Evolutionary conservation across 2,329 filamentous ascomycete species (phyloP).

Genomic region (Metarhizium sp.): DNA sequence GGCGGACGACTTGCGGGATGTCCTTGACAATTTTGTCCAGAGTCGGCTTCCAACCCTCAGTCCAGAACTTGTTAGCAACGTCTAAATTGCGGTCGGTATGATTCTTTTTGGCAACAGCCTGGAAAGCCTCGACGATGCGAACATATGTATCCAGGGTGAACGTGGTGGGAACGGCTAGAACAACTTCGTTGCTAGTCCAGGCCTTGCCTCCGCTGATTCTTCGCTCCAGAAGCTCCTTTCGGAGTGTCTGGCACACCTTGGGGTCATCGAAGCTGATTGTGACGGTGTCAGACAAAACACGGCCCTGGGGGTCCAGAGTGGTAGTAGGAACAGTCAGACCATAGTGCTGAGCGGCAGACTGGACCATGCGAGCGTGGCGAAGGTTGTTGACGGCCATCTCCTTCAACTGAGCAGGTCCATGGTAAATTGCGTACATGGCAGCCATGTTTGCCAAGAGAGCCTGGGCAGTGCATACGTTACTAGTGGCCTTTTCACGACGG

Average conservation of each 20-base stretch:
- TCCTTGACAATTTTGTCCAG: constrained; percentile 25
- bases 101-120: constrained; percentile 17
- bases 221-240: constrained; percentile 35
- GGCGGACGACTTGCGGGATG: constrained; percentile 52
- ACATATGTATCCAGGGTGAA: constrained; percentile 14
- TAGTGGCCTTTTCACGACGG: constrained; percentile 89
- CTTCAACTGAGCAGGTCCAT: constrained; percentile 75
- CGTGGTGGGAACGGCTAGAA: constrained; percentile 17
- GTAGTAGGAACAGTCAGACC: constrained; percentile 55
- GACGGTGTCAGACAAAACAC: constrained; percentile 71
- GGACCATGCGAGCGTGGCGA: constrained; percentile 59
- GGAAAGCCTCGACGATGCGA: constrained; percentile 15
- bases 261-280: constrained; percentile 42
- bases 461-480: constrained; percentile 95
- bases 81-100: constrained; percentile 12
- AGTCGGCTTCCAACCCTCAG: constrained; percentile 22
- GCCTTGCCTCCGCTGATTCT: constrained; percentile 70
- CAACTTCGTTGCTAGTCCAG: constrained; percentile 14
- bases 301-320: constrained; percentile 44
- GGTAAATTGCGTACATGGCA: constrained; percentile 89
- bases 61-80: constrained; percentile 31
- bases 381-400: constrained; percentile 73
- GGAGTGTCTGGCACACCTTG: constrained; percentile 12
- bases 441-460: constrained; percentile 93
- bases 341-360: constrained; percentile 50